Evolutionary conservation across 116 monocot species (phyloP).

Genomic region (Phalaenopsis hybrid): DNA sequence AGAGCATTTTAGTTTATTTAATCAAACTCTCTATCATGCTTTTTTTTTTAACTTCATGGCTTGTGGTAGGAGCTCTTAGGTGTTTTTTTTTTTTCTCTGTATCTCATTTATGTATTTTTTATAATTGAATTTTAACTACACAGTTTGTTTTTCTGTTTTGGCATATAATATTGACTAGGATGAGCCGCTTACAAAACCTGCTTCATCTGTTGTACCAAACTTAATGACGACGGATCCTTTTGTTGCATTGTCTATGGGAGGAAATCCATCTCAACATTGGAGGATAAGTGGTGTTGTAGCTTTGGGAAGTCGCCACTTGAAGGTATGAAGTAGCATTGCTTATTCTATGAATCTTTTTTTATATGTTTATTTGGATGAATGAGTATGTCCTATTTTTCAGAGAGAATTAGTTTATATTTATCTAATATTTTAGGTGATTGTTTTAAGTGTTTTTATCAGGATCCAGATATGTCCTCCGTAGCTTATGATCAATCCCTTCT

Average conservation of each 20-base stretch:
- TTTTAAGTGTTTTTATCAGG: not conserved
- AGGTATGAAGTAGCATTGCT: slow-evolving; percentile 29
- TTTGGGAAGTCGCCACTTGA: slow-evolving; percentile 49
- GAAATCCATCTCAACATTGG: slow-evolving; percentile 50
- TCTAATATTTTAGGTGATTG: not conserved
- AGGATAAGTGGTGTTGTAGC: slow-evolving; percentile 67
- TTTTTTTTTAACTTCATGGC: no score
- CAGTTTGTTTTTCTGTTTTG: not conserved
- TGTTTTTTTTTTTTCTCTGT: not conserved
- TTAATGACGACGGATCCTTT: slow-evolving; percentile 4
- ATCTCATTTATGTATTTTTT: not conserved
- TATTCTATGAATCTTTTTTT: not conserved
- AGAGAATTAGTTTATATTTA: not conserved
- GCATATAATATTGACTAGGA: slow-evolving; percentile 33
- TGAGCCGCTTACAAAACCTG: slow-evolving; percentile 51
- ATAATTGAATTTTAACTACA: not conserved
- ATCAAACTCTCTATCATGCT: not conserved
- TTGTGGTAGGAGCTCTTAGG: not conserved
- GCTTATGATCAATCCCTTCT: not conserved
- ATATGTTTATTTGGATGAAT: not conserved
- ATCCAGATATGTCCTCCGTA: not conserved
- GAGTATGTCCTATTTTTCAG: not conserved
- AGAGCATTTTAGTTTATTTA: not conserved
- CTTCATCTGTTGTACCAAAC: slow-evolving; percentile 4
- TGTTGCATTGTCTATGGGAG: slow-evolving; percentile 12